Base-by-base conservation (phyloP, 2,329 filamentous ascomycete species). In the Phialocephala sp. region DNA sequence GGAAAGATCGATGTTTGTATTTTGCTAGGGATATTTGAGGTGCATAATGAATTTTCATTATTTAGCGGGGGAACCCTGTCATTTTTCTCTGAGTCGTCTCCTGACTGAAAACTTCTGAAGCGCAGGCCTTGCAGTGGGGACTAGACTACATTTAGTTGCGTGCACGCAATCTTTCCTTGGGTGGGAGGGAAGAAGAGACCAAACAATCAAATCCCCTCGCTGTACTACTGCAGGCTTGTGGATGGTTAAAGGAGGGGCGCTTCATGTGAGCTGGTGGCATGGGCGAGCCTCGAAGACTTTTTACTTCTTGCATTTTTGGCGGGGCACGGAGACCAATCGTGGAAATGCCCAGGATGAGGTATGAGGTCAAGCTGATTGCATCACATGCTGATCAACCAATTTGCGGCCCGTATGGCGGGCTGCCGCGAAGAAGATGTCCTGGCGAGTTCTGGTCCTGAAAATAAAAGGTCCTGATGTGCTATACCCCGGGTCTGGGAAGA, bases 281-380 rank as follows among this genome's bases (percentile, higher is more conserved):
- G 50, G 27, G 54, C 45, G 27, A 61, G 63, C 62, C 32, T 60
- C 58, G 62, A 50, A 64, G 36, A 60, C 58, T 65, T 66, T 66
- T 63, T 66, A 57, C 60, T 60, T 59, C 47, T 22, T 65, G 63
- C 63, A 65, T 65, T 41, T 47, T 36, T 41, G 45, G 43, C 27
- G 63, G 58, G 20, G 14, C 32, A n/a, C 32, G 18, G 27, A 64
- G 62, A 24, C 56, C 62, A 64, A 64, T 64, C 32, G 45, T 11
- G 12, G 45, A 22, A 22, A 8, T 24, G n/a, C 45, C n/a, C n/a
- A 50, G n/a, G 45, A n/a, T 32, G 45, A 22, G 20, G n/a, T n/a
- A 50, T 41, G 37, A 50, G 14, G n/a, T 45, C 43, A 45, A 18
- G 43, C 45, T 1, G 22, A 50, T 22, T 50, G 8, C n/a, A 24